Conservation (phyloP, 192 early-diverging fungal genomes). For the Entomortierella parvispora region DNA sequence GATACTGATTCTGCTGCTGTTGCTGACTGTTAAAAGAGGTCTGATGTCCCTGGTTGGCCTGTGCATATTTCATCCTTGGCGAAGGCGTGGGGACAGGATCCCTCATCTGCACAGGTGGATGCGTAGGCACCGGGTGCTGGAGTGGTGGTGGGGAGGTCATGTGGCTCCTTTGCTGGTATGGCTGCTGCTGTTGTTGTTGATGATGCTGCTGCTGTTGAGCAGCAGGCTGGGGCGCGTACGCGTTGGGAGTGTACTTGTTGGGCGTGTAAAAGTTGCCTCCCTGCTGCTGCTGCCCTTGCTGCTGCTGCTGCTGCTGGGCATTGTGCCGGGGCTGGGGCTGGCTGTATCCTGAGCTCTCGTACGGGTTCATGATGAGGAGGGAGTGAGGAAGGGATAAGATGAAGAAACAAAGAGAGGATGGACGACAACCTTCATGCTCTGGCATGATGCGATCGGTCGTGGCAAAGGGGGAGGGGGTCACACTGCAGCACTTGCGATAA, state of each 20-base stretch:
- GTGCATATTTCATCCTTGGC: conserved; percentile 52
- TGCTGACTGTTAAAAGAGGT: conserved; percentile 9
- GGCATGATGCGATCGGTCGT: too few species aligned
- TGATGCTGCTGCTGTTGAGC: conserved; percentile 10
- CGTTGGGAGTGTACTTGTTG: too few species aligned
- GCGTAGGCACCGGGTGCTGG: conserved; percentile 68
- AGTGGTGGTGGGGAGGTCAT: conserved; percentile 65
- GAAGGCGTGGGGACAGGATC: conserved; percentile 57
- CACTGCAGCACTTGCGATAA: too few species aligned
- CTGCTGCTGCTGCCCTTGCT: conserved; percentile 14
- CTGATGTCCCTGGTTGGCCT: conserved; percentile 28
- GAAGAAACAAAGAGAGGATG: not conserved
- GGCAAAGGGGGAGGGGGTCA: too few species aligned
- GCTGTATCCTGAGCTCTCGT: conserved; percentile 34
- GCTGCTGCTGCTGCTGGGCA: conserved; percentile 31
- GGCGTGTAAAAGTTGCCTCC: not conserved
- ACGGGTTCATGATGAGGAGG: conserved; percentile 19
- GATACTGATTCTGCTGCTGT: conserved; percentile 36
- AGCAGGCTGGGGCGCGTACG: conserved; percentile 8
- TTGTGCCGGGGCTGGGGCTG: conserved; percentile 47
- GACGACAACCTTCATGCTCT: too few species aligned
- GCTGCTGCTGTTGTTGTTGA: conserved; percentile 18
- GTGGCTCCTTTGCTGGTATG: conserved; percentile 30
- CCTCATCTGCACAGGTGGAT: conserved; percentile 67
- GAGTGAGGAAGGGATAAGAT: not conserved